A percentile compares a stretch with the other conserved stretches of the same genome.
These are phyloP conservation scores for Thalassiosira exigua DNA, from an alignment of 352 stramenopile genomes.

Conservation along the genomic window DNA sequence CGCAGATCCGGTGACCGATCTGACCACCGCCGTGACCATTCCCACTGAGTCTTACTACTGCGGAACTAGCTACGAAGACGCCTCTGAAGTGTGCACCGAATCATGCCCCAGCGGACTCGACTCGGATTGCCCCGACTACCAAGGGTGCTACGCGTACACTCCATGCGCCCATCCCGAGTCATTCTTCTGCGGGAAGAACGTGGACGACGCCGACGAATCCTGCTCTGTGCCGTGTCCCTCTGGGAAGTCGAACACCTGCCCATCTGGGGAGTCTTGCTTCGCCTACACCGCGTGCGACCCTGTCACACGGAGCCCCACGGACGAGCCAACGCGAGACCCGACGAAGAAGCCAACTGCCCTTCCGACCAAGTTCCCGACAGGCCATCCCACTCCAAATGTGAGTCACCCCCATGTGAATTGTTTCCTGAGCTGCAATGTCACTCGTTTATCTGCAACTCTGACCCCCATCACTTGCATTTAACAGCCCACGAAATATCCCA, in stretches of 20 bases:
- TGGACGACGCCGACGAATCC: conserved; percentile 31
- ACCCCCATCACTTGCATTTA: too few species aligned
- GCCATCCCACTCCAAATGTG: too few species aligned
- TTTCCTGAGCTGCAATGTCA: not conserved
- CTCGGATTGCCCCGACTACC: conserved; percentile 14
- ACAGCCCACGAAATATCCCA: not conserved
- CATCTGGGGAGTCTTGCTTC: conserved; percentile 51
- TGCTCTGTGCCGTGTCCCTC: conserved; percentile 55
- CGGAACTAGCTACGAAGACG: conserved; percentile 39
- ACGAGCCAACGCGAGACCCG: conserved; percentile 10
- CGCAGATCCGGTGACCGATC: not conserved
- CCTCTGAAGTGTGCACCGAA: conserved; percentile 28
- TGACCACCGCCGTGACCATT: not conserved
- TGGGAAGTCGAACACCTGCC: conserved; percentile 58
- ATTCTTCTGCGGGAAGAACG: conserved; percentile 25
- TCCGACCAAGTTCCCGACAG: not conserved
- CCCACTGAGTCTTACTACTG: conserved; percentile 20
- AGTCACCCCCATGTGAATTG: too few species aligned
- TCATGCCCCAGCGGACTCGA: conserved; percentile 25
- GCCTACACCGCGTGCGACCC: conserved; percentile 40
- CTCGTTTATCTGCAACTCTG: too few species aligned
- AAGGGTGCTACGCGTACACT: conserved; percentile 9
- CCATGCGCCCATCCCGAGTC: not conserved
- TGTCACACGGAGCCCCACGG: conserved; percentile 3
- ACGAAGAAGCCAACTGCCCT: conserved; percentile 15